These are phyloP conservation scores for Trichoderma parareesei DNA, from an alignment of 495 filamentous ascomycete genomes.

Conservation along the genomic window DNA sequence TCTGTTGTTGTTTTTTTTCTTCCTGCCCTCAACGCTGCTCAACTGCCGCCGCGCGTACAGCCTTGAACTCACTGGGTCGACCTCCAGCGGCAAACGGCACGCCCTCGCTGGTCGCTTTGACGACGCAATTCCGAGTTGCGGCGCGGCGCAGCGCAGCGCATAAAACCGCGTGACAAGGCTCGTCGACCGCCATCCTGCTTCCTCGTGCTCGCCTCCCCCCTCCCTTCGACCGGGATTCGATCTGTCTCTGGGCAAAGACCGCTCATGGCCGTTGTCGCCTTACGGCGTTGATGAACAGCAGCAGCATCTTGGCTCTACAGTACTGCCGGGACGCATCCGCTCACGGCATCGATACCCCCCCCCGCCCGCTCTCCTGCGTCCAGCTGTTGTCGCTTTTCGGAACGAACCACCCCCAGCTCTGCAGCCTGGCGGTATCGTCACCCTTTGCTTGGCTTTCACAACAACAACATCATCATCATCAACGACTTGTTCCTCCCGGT, in stretches of 20 bases:
- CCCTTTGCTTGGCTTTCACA: background rate
- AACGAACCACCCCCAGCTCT: background rate
- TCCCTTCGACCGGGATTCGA: background rate
- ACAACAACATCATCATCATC: no score
- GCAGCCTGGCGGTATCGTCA: background rate
- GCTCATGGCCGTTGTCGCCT: slow-evolving; percentile 1
- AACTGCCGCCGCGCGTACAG: no score
- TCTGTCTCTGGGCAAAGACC: no score
- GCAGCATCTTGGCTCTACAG: background rate
- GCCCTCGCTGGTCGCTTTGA: no score
- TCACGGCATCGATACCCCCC: background rate
- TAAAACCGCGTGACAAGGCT: no score
- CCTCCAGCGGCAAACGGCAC: no score
- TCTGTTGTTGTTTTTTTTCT: background rate
- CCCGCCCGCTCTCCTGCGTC: background rate
- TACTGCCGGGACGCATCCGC: background rate
- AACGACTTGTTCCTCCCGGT: background rate
- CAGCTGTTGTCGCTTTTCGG: background rate
- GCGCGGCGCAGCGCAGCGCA: no score
- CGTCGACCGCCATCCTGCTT: background rate
- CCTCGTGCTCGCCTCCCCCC: background rate
- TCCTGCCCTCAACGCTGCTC: no score
- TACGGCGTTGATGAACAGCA: background rate
- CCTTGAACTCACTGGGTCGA: no score
- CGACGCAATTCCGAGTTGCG: no score